These are phyloP conservation scores for Trichoderma atrobrunneum DNA, from an alignment of 2,329 filamentous ascomycete genomes.

Conservation along the genomic window DNA sequence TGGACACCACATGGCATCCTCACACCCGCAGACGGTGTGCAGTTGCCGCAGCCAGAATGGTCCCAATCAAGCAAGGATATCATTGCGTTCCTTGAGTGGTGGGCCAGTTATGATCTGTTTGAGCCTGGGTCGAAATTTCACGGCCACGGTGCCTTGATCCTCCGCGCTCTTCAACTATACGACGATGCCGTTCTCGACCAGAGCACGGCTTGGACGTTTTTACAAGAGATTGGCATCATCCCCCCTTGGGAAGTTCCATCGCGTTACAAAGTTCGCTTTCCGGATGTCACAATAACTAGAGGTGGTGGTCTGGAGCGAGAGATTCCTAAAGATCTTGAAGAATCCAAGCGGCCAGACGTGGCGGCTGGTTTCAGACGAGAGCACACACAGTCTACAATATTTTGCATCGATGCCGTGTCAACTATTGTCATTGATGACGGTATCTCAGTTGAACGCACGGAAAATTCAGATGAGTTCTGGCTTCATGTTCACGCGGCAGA, in stretches of 20 bases:
- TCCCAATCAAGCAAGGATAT: constrained; percentile 43
- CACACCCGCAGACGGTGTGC: constrained; percentile 28
- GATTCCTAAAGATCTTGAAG: constrained; percentile 31
- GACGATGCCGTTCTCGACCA: constrained; percentile 36
- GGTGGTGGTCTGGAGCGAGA: constrained; percentile 42
- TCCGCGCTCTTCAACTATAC: constrained; percentile 63
- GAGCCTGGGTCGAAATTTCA: constrained; percentile 51
- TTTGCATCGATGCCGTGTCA: constrained; percentile 66
- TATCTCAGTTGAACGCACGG: constrained; percentile 64
- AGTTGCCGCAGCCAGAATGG: constrained; percentile 29
- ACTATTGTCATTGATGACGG: constrained; percentile 78
- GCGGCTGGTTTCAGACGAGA: constrained; percentile 53
- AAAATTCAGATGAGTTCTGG: constrained; percentile 60
- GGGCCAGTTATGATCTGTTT: constrained; percentile 59
- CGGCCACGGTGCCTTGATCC: constrained; percentile 60
- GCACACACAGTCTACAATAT: constrained; percentile 59
- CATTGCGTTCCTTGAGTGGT: constrained; percentile 67
- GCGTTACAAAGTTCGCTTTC: constrained; percentile 59
- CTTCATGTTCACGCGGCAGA: constrained; percentile 77
- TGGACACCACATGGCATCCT: constrained; percentile 51
- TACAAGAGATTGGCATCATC: constrained; percentile 73
- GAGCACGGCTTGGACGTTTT: constrained; percentile 58
- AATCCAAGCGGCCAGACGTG: constrained; percentile 42
- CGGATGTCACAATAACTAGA: constrained; percentile 44
- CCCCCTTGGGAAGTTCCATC: constrained; percentile 67